phyloP scores from a whole-genome alignment of 1,139 yeast species.

The Geotrichum australiense region DNA sequence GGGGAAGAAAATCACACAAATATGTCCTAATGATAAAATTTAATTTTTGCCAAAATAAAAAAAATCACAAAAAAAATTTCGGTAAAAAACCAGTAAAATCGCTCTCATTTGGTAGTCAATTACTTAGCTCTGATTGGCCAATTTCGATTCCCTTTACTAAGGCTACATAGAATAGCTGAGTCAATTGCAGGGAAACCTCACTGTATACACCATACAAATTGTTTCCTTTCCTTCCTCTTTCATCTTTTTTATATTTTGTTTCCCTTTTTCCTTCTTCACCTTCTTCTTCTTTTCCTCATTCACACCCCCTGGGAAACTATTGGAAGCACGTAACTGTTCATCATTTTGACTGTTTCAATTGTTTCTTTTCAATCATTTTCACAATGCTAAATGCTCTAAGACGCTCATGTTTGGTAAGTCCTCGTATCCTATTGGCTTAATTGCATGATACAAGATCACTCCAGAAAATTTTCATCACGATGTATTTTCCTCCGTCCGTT shows the following conservation, averaged over 20 bases:
- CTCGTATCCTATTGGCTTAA: not conserved
- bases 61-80: not conserved
- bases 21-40: too few relatives aligned
- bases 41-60: not conserved
- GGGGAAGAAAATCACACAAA: too few relatives aligned
- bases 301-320: not conserved
- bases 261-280: not conserved
- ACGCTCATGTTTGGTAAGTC: slow-evolving; percentile 25
- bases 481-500: slow-evolving; percentile 5
- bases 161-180: not conserved
- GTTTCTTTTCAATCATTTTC: slow-evolving; percentile 11
- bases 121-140: slow-evolving; percentile 7
- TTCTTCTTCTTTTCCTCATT: slow-evolving; percentile 1
- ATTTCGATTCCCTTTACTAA: not conserved
- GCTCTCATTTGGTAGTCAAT: slow-evolving; percentile 3
- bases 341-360: not conserved
- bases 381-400: slow-evolving; percentile 25
- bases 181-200: not conserved
- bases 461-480: too few relatives aligned
- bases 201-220: slow-evolving; percentile 9
- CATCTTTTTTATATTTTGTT: not conserved
- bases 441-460: too few relatives aligned
- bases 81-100: not conserved
- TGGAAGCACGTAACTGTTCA: too few relatives aligned
- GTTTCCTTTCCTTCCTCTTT: slow-evolving; percentile 4